Conservation (phyloP, 371 early-diverging fungal genomes). For the Mortierella sp. region DNA sequence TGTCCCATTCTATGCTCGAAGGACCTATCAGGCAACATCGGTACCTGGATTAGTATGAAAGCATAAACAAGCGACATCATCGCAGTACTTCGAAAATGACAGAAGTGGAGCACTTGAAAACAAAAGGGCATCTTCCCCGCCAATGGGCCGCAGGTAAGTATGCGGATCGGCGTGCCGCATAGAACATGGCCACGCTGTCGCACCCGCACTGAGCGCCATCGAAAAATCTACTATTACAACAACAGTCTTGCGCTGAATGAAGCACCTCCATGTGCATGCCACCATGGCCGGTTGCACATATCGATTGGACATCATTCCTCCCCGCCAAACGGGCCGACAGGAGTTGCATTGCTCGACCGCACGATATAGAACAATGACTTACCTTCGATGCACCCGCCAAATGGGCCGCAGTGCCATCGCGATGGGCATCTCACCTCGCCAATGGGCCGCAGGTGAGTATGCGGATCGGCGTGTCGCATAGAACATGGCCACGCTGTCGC, state of each 20-base stretch:
- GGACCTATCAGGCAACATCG: too few species aligned
- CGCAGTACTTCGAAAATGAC: too few species aligned
- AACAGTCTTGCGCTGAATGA: not conserved
- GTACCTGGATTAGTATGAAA: too few species aligned
- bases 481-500: slow-evolving; percentile 1
- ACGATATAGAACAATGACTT: not conserved
- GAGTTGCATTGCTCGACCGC: not conserved
- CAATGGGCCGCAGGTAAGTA: slow-evolving; percentile 1
- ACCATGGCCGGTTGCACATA: too few species aligned
- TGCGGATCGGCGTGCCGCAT: slow-evolving; percentile 4
- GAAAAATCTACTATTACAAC: not conserved
- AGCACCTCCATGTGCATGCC: too few species aligned
- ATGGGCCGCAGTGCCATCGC: not conserved
- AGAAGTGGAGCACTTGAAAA: too few species aligned
- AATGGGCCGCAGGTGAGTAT: slow-evolving; percentile 1
- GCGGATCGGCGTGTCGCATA: slow-evolving; percentile 2
- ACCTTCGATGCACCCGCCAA: not conserved
- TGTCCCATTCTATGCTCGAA: too few species aligned
- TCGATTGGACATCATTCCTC: not conserved
- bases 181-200: slow-evolving; percentile 1
- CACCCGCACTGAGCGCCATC: slow-evolving; percentile 4
- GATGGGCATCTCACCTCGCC: slow-evolving; percentile 4
- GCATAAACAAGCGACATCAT: too few species aligned
- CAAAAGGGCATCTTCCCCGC: too few species aligned
- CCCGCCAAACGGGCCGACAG: not conserved